Evolutionary conservation across 306 rosid species (phyloP).

Genomic region (Dalbergia cochinchinensis): DNA sequence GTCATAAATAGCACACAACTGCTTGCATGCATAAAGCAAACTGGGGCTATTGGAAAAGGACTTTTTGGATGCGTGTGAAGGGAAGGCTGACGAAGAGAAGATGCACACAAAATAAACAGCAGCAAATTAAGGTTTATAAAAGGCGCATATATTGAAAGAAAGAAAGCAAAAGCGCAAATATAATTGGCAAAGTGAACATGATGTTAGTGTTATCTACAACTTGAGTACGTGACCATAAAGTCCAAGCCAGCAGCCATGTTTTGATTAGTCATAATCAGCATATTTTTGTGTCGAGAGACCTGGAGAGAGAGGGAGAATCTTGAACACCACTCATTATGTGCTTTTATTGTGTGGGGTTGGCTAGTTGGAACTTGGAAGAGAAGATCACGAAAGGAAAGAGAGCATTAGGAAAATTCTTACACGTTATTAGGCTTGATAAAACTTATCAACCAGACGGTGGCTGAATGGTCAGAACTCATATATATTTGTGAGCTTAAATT

Average conservation of each 20-base stretch:
- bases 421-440: too few relatives aligned
- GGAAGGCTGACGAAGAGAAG: background rate
- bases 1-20: conserved; percentile 36
- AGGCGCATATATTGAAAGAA: conserved; percentile 19
- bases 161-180: conserved; percentile 16
- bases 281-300: background rate
- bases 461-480: too few relatives aligned
- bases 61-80: conserved; percentile 43
- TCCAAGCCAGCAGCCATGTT: conserved; percentile 35
- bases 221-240: conserved; percentile 33
- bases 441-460: too few relatives aligned
- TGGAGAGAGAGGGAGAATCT: background rate
- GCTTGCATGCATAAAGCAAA: conserved; percentile 48
- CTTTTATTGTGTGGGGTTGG: conserved; percentile 13
- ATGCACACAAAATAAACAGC: conserved; percentile 29
- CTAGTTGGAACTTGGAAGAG: conserved; percentile 1
- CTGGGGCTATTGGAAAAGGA: conserved; percentile 31
- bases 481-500: too few relatives aligned
- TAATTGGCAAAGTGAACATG: conserved; percentile 8
- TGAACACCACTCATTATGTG: background rate
- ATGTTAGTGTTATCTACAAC: conserved; percentile 13
- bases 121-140: conserved; percentile 6
- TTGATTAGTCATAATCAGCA: conserved; percentile 37
- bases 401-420: too few relatives aligned
- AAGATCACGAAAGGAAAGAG: conserved; percentile 19